phyloP scores from a whole-genome alignment of 768 basidiomycete genomes.

The Boletus tylopilopsis region DNA sequence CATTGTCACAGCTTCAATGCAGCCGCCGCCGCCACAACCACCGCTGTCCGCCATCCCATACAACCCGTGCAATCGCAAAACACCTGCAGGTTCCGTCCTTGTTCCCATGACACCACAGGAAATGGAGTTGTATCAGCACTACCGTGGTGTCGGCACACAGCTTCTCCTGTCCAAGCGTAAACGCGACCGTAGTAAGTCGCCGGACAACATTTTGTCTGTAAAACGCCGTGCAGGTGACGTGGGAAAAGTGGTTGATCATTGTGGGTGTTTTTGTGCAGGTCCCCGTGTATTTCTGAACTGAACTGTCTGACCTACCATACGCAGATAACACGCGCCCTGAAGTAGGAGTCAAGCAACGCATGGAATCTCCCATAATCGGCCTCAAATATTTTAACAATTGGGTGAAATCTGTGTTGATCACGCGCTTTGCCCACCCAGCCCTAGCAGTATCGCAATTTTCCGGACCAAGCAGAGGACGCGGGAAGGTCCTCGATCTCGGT shows the following conservation, averaged over 20 bases:
- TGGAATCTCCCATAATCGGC: conserved; percentile 91
- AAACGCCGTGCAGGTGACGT: conserved; percentile 67
- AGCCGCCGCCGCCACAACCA: conserved; percentile 27
- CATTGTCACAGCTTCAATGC: conserved; percentile 26
- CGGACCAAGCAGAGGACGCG: conserved; percentile 35
- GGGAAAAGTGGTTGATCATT: conserved; percentile 72
- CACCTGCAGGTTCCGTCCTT: conserved; percentile 59
- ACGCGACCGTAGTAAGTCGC: conserved; percentile 38
- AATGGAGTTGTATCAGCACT: conserved; percentile 54
- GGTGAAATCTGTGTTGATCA: conserved; percentile 97
- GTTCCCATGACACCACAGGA: conserved; percentile 62
- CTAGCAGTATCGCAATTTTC: conserved; percentile 36
- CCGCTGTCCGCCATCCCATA: conserved; percentile 49
- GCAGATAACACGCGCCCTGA: conserved; percentile 93
- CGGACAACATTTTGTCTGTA: conserved; percentile 38
- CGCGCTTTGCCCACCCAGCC: conserved; percentile 77
- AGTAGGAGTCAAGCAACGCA: conserved; percentile 79
- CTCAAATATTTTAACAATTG: conserved; percentile 99
- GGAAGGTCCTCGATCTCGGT: conserved; percentile 92
- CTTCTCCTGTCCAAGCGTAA: conserved; percentile 52
- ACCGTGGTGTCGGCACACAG: conserved; percentile 52
- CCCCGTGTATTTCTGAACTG: conserved; percentile 2
- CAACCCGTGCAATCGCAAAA: conserved; percentile 57
- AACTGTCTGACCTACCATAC: background rate
- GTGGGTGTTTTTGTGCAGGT: conserved; percentile 42